Percentiles rank a stretch among this genome's conserved stretches.
These are phyloP conservation scores for Periconia sp. DNA, from an alignment of 2,329 filamentous ascomycete genomes.

Conservation along the genomic window DNA sequence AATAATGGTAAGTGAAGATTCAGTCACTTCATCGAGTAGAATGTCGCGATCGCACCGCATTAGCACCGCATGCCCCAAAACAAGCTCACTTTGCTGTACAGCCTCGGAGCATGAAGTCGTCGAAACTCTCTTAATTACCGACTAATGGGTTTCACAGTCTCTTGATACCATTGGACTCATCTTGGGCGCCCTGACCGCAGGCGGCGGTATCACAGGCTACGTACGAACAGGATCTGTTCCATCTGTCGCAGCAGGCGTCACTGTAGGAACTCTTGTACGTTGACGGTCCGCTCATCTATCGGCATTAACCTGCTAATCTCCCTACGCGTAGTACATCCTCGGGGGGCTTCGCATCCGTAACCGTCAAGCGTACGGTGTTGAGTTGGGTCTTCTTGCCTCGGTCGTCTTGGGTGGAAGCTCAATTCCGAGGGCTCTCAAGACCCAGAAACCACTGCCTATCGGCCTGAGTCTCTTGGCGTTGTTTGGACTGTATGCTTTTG, in stretches of 20 bases:
- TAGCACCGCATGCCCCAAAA: background rate
- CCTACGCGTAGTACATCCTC: slow-evolving; percentile 63
- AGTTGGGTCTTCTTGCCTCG: slow-evolving; percentile 86
- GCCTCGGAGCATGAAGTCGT: background rate
- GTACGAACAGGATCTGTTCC: slow-evolving; percentile 81
- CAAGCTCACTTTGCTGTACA: background rate
- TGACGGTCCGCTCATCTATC: background rate
- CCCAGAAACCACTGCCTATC: slow-evolving; percentile 80
- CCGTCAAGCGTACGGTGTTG: slow-evolving; percentile 76
- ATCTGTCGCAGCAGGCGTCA: slow-evolving; percentile 80
- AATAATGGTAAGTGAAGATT: background rate
- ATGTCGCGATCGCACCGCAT: background rate
- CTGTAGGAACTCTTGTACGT: slow-evolving; percentile 69
- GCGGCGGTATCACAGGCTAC: slow-evolving; percentile 87
- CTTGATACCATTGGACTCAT: slow-evolving; percentile 69
- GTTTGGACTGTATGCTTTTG: slow-evolving; percentile 79
- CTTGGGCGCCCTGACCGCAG: slow-evolving; percentile 79
- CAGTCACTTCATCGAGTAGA: background rate
- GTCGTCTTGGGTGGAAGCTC: slow-evolving; percentile 80
- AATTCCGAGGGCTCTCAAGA: slow-evolving; percentile 82
- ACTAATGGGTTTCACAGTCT: slow-evolving; percentile 19
- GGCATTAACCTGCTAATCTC: background rate
- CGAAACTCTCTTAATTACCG: background rate
- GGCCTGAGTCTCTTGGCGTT: slow-evolving; percentile 76
- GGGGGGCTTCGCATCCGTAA: slow-evolving; percentile 80